These are phyloP conservation scores for Arachnomyces sp. DNA, from an alignment of 2,329 filamentous ascomycete genomes.

Conservation along the genomic window DNA sequence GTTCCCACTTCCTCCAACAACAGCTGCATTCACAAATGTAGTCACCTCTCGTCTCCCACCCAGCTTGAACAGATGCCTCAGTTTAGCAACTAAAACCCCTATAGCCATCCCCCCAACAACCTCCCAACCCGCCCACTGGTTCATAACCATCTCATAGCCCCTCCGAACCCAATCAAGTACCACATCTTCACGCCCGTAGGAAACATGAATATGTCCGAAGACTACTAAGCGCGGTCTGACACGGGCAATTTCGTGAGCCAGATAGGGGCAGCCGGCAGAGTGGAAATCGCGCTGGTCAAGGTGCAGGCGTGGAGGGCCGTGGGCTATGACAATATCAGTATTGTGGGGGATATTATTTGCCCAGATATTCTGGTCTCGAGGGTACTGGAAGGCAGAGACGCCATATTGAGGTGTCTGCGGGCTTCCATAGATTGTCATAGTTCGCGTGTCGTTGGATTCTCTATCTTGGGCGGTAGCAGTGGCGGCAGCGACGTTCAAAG, in stretches of 20 bases:
- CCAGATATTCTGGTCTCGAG: constrained; percentile 14
- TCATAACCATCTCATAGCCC: constrained; percentile 4
- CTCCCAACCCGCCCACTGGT: neutral
- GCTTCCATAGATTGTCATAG: constrained; percentile 14
- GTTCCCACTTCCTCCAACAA: constrained; percentile 2
- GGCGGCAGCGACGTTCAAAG: constrained; percentile 7
- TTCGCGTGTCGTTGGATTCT: constrained; percentile 3
- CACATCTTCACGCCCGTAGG: constrained; percentile 11
- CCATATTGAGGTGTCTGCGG: constrained; percentile 16
- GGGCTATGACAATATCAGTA: constrained; percentile 17
- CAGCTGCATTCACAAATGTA: constrained; percentile 6
- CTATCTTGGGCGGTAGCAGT: neutral
- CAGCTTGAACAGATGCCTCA: neutral
- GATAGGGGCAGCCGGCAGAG: constrained; percentile 13
- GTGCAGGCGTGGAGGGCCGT: constrained; percentile 16
- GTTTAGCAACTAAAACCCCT: neutral
- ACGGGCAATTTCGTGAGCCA: constrained; percentile 15
- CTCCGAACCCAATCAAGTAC: constrained; percentile 6
- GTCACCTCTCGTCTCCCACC: neutral
- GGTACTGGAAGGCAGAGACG: constrained; percentile 18
- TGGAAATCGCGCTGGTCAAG: constrained; percentile 13
- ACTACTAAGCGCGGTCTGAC: constrained; percentile 17
- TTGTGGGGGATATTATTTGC: constrained; percentile 12
- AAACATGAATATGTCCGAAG: constrained; percentile 19
- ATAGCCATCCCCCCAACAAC: constrained; percentile 2